Evolutionary conservation across 2,329 filamentous ascomycete genomes (phyloP), one percentile per base, ranked within the genome.

Genomic region (Fusarium pilosicola): DNA sequence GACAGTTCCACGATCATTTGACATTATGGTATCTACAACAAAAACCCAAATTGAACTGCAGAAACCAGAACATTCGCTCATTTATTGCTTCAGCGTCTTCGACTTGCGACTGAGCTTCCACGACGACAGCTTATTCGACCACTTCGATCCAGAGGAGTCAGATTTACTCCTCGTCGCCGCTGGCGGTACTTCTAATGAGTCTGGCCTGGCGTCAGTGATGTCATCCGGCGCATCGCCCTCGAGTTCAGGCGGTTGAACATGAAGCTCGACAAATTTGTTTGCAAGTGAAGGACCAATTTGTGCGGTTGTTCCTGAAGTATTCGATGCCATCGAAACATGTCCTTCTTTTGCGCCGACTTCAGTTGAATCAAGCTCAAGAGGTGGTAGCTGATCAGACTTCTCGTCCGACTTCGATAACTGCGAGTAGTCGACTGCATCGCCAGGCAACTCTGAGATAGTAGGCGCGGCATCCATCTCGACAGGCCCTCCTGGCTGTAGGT

Each of bases 61-160:
- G 18, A 44, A 28, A 14, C 11, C 9, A 11, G 24, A 26, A 11
- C 10, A 7, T 26, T 2, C 3, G 5, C 10, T 59, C 24, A 60
- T 30, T 77, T 18, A 68, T 62, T 68, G 46, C 13, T 62, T 77
- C 5, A 61, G 9, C 26, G 75, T 77, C 17, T 73, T 60, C 17
- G 74, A 77, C n/a, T 70, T 77, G 2, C 71, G 51, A 20, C 65
- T 57, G 9, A 77, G n/a, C 38, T 77, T 77, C 74, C 68, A 78
- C 9, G 73, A 70, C 4, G 75, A 74, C 12, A 76, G 9, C n/a
- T 68, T 77, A 12, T 45, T 70, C 14, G 58, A 48, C 76, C 74
- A 78, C 1, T 71, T 71, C 13, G 70, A 71, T 5, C 32, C 28
- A 18, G 65, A 60, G 5, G 55, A 42, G 12, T 70, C 69, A 1